phyloP scores from a whole-genome alignment of 2,329 filamentous ascomycete species.

The Rachicladosporium sp. region DNA sequence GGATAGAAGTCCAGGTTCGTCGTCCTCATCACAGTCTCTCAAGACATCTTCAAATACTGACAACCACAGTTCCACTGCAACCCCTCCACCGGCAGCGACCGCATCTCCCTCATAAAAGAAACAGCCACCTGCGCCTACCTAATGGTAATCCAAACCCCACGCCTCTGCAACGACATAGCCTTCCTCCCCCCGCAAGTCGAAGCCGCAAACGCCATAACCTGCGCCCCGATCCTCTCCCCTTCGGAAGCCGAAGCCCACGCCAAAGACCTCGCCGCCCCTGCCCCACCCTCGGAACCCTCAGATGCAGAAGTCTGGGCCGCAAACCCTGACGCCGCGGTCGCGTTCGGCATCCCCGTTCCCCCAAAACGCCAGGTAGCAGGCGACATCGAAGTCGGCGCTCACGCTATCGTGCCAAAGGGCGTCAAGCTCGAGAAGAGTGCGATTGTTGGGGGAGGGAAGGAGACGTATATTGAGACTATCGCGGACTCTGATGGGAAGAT shows the following conservation, averaged over 20 bases:
- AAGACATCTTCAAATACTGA: neutral
- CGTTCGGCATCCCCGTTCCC: constrained; percentile 7
- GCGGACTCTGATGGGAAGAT: constrained; percentile 45
- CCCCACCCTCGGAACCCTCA: constrained; percentile 9
- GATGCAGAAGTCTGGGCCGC: constrained; percentile 12
- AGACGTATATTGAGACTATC: constrained; percentile 40
- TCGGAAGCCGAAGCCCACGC: constrained; percentile 32
- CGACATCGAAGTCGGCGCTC: constrained; percentile 47
- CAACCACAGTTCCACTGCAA: constrained; percentile 56
- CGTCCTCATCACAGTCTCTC: neutral
- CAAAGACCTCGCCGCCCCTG: constrained; percentile 8
- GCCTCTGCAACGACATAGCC: constrained; percentile 75
- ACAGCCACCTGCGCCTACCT: constrained; percentile 82
- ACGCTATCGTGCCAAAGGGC: constrained; percentile 42
- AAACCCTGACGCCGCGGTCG: constrained; percentile 21
- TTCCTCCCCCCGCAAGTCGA: constrained; percentile 73
- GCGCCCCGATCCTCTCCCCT: constrained; percentile 55
- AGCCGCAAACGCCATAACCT: constrained; percentile 63
- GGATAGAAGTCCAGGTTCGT: constrained; percentile 63
- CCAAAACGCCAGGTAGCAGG: constrained; percentile 32
- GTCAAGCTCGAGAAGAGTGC: constrained; percentile 42
- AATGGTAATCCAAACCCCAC: constrained; percentile 83
- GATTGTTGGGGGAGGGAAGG: constrained; percentile 38
- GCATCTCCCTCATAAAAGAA: constrained; percentile 88
- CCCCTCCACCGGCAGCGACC: constrained; percentile 55